Evolutionary conservation across 352 stramenopile genomes (phyloP).

Genomic region (Phytopythium aichiense): DNA sequence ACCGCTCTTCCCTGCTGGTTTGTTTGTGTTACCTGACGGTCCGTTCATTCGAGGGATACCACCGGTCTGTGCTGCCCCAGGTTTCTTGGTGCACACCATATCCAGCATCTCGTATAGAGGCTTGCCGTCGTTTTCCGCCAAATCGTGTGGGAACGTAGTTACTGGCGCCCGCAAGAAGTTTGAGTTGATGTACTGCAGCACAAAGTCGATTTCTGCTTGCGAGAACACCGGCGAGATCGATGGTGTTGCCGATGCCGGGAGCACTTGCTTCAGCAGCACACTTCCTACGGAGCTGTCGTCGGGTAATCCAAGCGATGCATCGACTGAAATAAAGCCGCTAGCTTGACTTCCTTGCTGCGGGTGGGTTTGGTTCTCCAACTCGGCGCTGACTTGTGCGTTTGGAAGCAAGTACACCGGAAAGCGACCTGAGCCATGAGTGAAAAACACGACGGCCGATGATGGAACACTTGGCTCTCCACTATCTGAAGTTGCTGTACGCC

Average conservation of each 20-base stretch:
- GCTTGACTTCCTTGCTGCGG: conserved; percentile 10
- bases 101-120: conserved; percentile 89
- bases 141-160: conserved; percentile 65
- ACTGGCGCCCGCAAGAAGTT: conserved; percentile 76
- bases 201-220: conserved; percentile 47
- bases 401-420: conserved; percentile 64
- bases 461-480: background rate
- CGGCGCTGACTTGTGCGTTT: conserved; percentile 32
- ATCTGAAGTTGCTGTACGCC: too few relatives aligned
- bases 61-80: conserved; percentile 21
- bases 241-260: background rate
- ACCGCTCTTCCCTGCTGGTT: conserved; percentile 4
- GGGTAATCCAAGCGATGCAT: conserved; percentile 21
- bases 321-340: conserved; percentile 46
- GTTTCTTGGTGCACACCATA: conserved; percentile 85
- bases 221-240: conserved; percentile 13
- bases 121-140: conserved; percentile 72
- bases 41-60: conserved; percentile 5
- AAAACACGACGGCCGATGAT: conserved; percentile 23
- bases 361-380: conserved; percentile 27
- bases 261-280: conserved; percentile 1
- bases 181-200: conserved; percentile 84
- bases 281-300: conserved; percentile 8
- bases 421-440: conserved; percentile 41
- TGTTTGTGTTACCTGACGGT: conserved; percentile 5